phyloP scores from a whole-genome alignment of 225 moss, liverwort and hornwort species.

The Asterella californica region DNA sequence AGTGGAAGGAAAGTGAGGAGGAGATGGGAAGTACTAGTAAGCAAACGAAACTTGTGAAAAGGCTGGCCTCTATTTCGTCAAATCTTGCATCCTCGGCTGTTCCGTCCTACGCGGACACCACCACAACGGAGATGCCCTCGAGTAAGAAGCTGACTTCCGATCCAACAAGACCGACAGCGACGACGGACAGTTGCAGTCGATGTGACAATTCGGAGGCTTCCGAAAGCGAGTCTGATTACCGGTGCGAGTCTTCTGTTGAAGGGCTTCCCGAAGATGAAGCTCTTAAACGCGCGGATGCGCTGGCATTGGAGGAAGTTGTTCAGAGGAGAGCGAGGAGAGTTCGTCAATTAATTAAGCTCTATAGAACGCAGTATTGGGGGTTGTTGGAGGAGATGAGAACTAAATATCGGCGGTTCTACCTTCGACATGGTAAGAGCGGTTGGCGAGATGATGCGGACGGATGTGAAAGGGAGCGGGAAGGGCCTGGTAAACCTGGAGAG shows the following conservation, averaged over 20 bases:
- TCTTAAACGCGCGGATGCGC: slow-evolving; percentile 40
- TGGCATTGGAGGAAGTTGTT: slow-evolving; percentile 71
- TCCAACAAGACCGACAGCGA: slow-evolving; percentile 21
- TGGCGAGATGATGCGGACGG: slow-evolving; percentile 68
- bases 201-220: slow-evolving; percentile 39
- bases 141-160: slow-evolving; percentile 12
- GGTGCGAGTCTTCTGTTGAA: slow-evolving; percentile 25
- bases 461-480: slow-evolving; percentile 27
- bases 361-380: slow-evolving; percentile 86
- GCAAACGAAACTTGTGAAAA: slow-evolving; percentile 29
- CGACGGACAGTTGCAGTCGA: slow-evolving; percentile 37
- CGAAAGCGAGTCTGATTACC: slow-evolving; percentile 45
- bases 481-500: slow-evolving; percentile 18
- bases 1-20: background rate
- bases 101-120: slow-evolving; percentile 5
- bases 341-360: slow-evolving; percentile 67
- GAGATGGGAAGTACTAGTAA: slow-evolving; percentile 36
- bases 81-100: slow-evolving; percentile 12
- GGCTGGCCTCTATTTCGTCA: slow-evolving; percentile 18
- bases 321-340: slow-evolving; percentile 53
- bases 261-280: slow-evolving; percentile 36
- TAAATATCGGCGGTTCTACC: slow-evolving; percentile 91
- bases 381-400: slow-evolving; percentile 85
- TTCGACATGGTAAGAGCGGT: slow-evolving; percentile 81
- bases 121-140: background rate